phyloP scores from a whole-genome alignment of 208 protist species.

The Blastocrithidia nonstop region DNA sequence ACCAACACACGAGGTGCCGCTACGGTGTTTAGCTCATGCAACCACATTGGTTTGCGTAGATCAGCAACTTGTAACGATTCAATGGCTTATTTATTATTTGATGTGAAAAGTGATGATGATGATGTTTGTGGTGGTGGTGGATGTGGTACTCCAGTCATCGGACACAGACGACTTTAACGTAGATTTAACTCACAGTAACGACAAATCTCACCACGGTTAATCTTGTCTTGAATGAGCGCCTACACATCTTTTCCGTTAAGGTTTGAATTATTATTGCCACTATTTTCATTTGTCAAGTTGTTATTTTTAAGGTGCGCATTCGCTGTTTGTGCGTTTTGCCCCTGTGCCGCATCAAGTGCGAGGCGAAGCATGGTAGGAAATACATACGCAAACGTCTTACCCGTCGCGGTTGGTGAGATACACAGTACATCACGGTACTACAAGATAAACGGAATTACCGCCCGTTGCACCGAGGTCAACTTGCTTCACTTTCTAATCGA shows the following conservation, averaged over 20 bases:
- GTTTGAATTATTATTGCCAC: constrained; percentile 3
- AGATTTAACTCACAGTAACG: constrained; percentile 68
- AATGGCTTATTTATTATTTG: neutral
- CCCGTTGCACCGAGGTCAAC: constrained; percentile 43
- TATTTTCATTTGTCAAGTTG: neutral
- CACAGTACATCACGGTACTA: constrained; percentile 72
- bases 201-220: constrained; percentile 50
- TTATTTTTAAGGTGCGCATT: neutral
- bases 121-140: constrained; percentile 10
- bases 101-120: neutral
- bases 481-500: constrained; percentile 12
- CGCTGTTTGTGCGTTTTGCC: neutral
- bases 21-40: constrained; percentile 29
- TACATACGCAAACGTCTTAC: constrained; percentile 86
- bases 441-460: constrained; percentile 34
- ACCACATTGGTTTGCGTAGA: constrained; percentile 8
- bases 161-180: constrained; percentile 27
- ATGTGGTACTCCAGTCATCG: constrained; percentile 61
- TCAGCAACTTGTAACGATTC: constrained; percentile 1
- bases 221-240: constrained; percentile 38
- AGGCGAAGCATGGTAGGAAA: constrained; percentile 67
- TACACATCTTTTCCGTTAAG: constrained; percentile 35
- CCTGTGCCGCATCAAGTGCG: constrained; percentile 6
- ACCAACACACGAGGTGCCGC: constrained; percentile 52
- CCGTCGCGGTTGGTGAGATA: constrained; percentile 76